Evolutionary conservation across 1,284 basidiomycete species (phyloP).

Genomic region (Cutaneotrichosporon sp.): DNA sequence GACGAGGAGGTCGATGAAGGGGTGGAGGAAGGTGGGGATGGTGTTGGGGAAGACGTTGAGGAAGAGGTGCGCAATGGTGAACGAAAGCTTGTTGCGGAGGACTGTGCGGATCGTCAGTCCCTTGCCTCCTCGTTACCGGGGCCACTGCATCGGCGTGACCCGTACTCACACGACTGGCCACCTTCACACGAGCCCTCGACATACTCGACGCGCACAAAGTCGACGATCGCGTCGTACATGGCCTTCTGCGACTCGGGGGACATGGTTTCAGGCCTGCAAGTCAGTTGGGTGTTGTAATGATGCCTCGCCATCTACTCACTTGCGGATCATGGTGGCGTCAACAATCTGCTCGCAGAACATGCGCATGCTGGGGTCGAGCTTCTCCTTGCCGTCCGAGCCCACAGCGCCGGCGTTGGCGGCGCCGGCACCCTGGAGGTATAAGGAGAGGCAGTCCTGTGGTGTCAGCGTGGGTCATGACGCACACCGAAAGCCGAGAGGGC

Average conservation of each 20-base stretch:
- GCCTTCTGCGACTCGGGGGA: constrained; percentile 40
- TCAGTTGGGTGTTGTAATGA: background rate
- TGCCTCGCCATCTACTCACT: constrained; percentile 30
- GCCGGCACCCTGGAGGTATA: constrained; percentile 55
- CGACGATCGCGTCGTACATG: constrained; percentile 51
- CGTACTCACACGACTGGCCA: constrained; percentile 47
- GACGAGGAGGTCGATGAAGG: constrained; percentile 54
- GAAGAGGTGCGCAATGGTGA: constrained; percentile 94
- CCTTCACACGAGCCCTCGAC: constrained; percentile 53
- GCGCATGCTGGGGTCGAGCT: constrained; percentile 49
- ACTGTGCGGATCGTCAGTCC: constrained; percentile 29
- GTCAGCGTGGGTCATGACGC: background rate
- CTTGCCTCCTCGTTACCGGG: too few species aligned
- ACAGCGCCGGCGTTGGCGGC: constrained; percentile 27
- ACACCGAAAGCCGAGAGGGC: background rate
- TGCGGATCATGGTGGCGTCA: constrained; percentile 47
- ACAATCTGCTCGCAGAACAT: constrained; percentile 55
- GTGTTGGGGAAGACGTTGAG: constrained; percentile 64
- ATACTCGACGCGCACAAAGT: constrained; percentile 52
- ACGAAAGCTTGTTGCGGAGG: constrained; percentile 89
- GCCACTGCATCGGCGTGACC: background rate
- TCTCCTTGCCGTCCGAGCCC: constrained; percentile 54
- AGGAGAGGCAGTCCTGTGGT: constrained; percentile 49
- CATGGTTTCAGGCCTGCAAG: constrained; percentile 39
- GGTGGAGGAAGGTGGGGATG: constrained; percentile 52